These are phyloP conservation scores for Chenopodium suecicum DNA, from an alignment of 148 eudicot species.

Conservation along the genomic window DNA sequence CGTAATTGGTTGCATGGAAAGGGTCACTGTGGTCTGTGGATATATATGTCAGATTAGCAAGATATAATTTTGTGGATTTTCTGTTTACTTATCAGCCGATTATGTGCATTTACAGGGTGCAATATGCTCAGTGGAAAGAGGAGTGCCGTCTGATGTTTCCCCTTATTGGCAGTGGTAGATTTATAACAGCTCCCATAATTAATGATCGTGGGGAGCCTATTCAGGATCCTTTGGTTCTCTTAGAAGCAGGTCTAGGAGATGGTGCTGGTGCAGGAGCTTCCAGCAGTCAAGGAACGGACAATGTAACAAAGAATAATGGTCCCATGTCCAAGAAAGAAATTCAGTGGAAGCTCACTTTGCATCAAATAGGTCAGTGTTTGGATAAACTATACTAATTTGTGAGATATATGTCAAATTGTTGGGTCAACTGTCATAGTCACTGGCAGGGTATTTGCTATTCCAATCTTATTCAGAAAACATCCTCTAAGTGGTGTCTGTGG, in stretches of 20 bases:
- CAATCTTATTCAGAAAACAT: background rate
- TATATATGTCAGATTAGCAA: background rate
- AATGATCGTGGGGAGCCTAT: constrained; percentile 72
- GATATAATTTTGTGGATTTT: background rate
- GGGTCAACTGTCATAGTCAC: background rate
- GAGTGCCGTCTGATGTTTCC: constrained; percentile 79
- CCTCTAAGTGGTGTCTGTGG: background rate
- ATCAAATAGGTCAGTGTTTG: constrained; percentile 87
- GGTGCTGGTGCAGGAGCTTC: constrained; percentile 38
- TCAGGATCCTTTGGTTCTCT: constrained; percentile 82
- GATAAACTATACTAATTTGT: background rate
- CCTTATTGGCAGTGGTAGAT: constrained; percentile 84
- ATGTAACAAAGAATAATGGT: constrained; percentile 26
- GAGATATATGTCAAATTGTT: background rate
- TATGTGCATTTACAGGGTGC: constrained; percentile 46
- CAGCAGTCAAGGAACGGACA: constrained; percentile 13
- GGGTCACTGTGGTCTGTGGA: no score
- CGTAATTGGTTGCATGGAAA: background rate
- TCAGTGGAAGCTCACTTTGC: constrained; percentile 92
- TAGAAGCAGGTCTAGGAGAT: constrained; percentile 49
- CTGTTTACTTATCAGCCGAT: background rate
- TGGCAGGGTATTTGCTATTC: background rate
- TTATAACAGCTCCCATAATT: constrained; percentile 84
- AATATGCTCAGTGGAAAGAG: constrained; percentile 74
- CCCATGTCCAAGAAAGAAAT: constrained; percentile 59